A percentile compares a stretch with the other conserved stretches of the same genome.
These are phyloP conservation scores for Penicillium sp. DNA, from an alignment of 2,329 filamentous ascomycete genomes.

Conservation along the genomic window DNA sequence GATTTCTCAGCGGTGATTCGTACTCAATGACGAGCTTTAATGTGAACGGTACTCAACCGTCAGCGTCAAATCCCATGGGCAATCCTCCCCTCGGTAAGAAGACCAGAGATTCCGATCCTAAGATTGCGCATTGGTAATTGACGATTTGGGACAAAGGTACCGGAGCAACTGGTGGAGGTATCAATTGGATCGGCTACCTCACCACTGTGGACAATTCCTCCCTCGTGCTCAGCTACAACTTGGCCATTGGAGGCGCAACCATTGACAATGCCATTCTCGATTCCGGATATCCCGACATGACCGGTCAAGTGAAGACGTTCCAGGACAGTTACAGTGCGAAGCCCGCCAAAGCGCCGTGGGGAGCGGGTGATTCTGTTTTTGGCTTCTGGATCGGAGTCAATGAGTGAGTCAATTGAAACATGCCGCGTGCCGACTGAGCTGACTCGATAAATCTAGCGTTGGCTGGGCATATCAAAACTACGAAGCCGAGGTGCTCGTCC, in stretches of 20 bases:
- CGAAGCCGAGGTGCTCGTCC: conserved; percentile 25
- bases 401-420: conserved; percentile 17
- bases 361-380: conserved; percentile 22
- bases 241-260: conserved; percentile 51
- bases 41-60: conserved; percentile 47
- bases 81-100: conserved; percentile 46
- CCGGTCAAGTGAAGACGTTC: conserved; percentile 42
- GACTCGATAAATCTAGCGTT: conserved; percentile 11
- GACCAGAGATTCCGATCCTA: conserved; percentile 24
- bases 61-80: conserved; percentile 51
- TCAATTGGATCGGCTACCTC: conserved; percentile 50
- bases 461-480: conserved; percentile 26
- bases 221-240: conserved; percentile 47
- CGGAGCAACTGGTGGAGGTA: conserved; percentile 45
- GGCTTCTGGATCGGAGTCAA: conserved; percentile 33
- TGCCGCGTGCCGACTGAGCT: no score
- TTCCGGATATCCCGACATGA: conserved; percentile 49
- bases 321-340: conserved; percentile 36
- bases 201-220: conserved; percentile 45
- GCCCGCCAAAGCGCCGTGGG: conserved; percentile 23
- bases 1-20: conserved; percentile 47
- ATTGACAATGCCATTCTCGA: conserved; percentile 48
- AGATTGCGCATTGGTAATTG: neutral
- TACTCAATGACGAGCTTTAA: conserved; percentile 58
- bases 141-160: conserved; percentile 33